Percentiles rank a stretch among this genome's conserved stretches.
Conservation (phyloP, 176 grass and related monocot species). For the Bonia amplexicaulis region DNA sequence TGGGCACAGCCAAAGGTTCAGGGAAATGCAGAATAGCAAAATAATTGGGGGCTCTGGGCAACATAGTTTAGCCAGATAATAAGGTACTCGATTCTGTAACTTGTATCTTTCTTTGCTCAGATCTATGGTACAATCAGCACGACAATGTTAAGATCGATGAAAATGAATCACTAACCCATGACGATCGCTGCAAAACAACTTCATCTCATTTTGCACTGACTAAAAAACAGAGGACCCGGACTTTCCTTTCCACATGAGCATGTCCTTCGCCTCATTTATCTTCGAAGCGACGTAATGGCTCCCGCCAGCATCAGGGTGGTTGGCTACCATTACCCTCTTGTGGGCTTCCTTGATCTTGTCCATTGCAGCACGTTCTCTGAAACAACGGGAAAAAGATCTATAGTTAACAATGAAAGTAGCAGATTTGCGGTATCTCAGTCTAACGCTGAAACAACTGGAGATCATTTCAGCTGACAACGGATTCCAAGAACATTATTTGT, state of each 20-base stretch:
- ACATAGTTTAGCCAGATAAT: not conserved
- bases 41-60: not conserved
- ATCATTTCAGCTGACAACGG: not conserved
- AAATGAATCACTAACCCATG: conserved; percentile 15
- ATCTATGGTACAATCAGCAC: not conserved
- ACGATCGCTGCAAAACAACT: not conserved
- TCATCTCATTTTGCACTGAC: not conserved
- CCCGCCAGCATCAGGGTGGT: conserved; percentile 83
- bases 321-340: conserved; percentile 82
- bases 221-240: conserved; percentile 50
- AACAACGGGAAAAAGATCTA: not conserved
- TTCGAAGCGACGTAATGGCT: conserved; percentile 89
- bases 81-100: not conserved
- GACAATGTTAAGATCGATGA: not conserved
- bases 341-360: conserved; percentile 94
- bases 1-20: not conserved
- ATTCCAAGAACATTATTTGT: not conserved
- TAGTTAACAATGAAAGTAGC: not conserved
- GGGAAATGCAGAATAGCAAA: not conserved
- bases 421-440: not conserved
- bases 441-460: not conserved
- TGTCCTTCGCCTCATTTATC: conserved; percentile 92
- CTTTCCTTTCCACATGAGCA: conserved; percentile 52
- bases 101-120: not conserved
- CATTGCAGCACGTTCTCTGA: conserved; percentile 60